phyloP scores from a whole-genome alignment of 2,329 filamentous ascomycete genomes.

The Diaporthe capsici region DNA sequence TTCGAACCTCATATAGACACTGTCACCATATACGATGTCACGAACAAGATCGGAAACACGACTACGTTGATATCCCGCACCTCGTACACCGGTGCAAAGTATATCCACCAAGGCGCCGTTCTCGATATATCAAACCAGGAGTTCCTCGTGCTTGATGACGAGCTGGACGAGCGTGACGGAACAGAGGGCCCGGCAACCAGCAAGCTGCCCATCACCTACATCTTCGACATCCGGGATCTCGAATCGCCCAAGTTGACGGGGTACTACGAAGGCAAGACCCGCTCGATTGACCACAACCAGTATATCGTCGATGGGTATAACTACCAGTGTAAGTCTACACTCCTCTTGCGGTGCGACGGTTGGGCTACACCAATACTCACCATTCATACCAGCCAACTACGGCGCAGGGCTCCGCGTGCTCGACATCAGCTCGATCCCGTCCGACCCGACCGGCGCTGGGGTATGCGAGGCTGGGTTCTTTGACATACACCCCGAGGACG shows the following conservation, averaged over 20 bases:
- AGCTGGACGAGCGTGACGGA: constrained; percentile 63
- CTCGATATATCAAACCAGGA: constrained; percentile 60
- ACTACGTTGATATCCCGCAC: constrained; percentile 65
- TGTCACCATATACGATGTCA: constrained; percentile 67
- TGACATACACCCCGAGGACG: constrained; percentile 66
- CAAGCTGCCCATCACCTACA: constrained; percentile 64
- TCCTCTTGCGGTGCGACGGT: too few relatives aligned
- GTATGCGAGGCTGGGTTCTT: constrained; percentile 65
- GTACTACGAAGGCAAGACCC: constrained; percentile 56
- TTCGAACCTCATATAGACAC: too few relatives aligned
- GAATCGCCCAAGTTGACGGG: constrained; percentile 60
- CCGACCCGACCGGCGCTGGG: constrained; percentile 59
- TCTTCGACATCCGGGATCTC: constrained; percentile 63
- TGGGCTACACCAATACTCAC: too few relatives aligned
- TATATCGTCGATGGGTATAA: constrained; percentile 60
- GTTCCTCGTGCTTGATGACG: constrained; percentile 67
- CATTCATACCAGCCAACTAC: constrained; percentile 56
- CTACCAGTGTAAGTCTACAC: constrained; percentile 54
- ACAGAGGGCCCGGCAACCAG: constrained; percentile 55
- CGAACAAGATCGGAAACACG: constrained; percentile 58
- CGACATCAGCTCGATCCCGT: constrained; percentile 53
- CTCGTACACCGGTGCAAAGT: constrained; percentile 68
- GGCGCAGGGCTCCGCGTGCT: constrained; percentile 61
- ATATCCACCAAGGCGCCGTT: constrained; percentile 72
- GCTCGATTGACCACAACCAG: constrained; percentile 64